phyloP scores from a whole-genome alignment of 176 grass and related monocot genomes.

The barley (Hordeum vulgare) region DNA sequence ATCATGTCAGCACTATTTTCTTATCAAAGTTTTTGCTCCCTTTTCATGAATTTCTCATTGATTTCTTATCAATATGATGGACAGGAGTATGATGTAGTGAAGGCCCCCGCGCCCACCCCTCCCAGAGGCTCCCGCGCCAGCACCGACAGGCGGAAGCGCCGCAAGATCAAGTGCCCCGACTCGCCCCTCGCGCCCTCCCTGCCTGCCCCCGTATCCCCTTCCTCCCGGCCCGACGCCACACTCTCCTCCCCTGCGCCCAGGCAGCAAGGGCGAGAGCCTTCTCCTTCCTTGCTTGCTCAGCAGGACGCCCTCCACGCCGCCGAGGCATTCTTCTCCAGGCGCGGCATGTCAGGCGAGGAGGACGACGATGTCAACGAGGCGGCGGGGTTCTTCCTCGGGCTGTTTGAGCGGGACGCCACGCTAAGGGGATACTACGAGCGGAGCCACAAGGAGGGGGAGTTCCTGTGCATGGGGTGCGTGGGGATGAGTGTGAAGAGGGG shows the following conservation, averaged over 20 bases:
- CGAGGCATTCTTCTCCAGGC: slow-evolving; percentile 37
- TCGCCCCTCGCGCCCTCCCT: slow-evolving; percentile 10
- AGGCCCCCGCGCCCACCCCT: neutral
- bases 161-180: neutral
- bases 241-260: neutral
- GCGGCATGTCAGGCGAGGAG: neutral
- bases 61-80: too few relatives aligned
- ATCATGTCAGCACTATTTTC: neutral
- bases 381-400: slow-evolving; percentile 15
- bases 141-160: neutral
- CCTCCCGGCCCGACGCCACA: neutral
- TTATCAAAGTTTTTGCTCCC: neutral
- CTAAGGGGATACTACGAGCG: slow-evolving; percentile 54
- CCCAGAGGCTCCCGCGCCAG: neutral
- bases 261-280: neutral
- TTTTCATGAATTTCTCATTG: neutral
- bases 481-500: slow-evolving; percentile 22
- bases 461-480: slow-evolving; percentile 56
- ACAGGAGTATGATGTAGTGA: too few relatives aligned
- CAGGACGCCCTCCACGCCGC: slow-evolving; percentile 12
- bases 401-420: slow-evolving; percentile 34
- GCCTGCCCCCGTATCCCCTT: neutral
- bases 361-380: neutral
- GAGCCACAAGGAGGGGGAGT: slow-evolving; percentile 31
- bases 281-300: slow-evolving; percentile 9